Conservation (phyloP, 2,329 filamentous ascomycete species). For the Metarhizium anisopliae region DNA sequence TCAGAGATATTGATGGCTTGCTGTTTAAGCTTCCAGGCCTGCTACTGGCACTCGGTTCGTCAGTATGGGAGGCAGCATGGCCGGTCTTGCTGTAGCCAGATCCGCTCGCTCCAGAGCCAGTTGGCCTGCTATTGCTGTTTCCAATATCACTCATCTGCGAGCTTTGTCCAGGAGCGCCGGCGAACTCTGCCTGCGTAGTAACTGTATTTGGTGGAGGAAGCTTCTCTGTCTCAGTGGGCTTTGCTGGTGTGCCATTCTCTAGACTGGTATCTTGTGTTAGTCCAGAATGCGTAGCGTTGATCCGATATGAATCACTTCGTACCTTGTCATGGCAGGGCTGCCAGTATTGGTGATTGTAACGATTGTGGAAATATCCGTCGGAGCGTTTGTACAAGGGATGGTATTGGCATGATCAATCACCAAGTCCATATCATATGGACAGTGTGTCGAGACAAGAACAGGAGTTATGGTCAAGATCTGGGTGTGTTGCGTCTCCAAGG, state of each 20-base stretch:
- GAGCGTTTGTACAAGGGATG: neutral
- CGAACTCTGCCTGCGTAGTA: neutral
- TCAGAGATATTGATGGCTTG: no score
- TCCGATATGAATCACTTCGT: neutral
- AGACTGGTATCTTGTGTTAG: neutral
- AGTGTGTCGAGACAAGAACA: constrained; percentile 1
- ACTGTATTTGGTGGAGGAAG: neutral
- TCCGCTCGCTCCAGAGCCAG: neutral
- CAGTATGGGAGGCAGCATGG: neutral
- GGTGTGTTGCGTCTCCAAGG: constrained; percentile 2
- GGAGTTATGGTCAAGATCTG: constrained; percentile 1
- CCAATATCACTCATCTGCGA: neutral
- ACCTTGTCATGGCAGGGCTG: neutral
- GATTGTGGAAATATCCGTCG: neutral
- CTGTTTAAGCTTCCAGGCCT: no score
- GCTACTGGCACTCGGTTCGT: neutral
- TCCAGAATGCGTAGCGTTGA: neutral
- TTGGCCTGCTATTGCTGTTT: neutral
- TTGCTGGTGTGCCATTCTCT: neutral
- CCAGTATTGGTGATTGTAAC: constrained; percentile 3
- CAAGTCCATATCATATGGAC: neutral
- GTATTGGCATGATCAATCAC: constrained; percentile 3
- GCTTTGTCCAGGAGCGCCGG: neutral
- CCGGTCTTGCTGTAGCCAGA: neutral
- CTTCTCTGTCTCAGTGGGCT: neutral